phyloP scores from a whole-genome alignment of 2,329 filamentous ascomycete genomes.

The Pyrenophora tritici-repentis region DNA sequence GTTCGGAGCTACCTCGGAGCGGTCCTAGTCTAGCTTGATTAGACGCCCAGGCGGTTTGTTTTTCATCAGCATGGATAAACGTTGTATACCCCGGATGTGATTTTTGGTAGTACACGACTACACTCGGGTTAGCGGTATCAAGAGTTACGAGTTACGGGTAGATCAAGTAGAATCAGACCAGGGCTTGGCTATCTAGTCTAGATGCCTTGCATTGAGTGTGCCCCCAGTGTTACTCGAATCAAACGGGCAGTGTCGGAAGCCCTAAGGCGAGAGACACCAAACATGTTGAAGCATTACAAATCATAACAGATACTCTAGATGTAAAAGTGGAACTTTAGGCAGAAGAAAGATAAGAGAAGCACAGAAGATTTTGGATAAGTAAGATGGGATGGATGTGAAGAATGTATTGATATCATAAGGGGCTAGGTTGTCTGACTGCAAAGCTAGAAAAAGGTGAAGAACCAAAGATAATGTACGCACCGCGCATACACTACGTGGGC shows the following conservation, averaged over 20 bases:
- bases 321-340: too few species aligned
- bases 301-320: background rate
- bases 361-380: too few species aligned
- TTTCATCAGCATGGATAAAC: background rate
- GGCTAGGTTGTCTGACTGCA: too few species aligned
- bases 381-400: too few species aligned
- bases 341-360: background rate
- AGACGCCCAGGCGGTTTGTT: background rate
- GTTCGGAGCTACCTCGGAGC: background rate
- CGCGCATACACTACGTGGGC: too few species aligned
- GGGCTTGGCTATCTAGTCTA: too few species aligned
- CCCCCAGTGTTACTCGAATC: slow-evolving; percentile 5
- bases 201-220: slow-evolving; percentile 11
- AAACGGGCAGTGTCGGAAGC: slow-evolving; percentile 17
- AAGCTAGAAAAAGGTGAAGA: too few species aligned
- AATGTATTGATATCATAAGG: too few species aligned
- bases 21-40: background rate
- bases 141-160: background rate
- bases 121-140: background rate
- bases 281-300: slow-evolving; percentile 7
- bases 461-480: too few species aligned
- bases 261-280: background rate
- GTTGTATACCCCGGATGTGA: background rate
- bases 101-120: slow-evolving; percentile 1
- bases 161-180: background rate